Evolutionary conservation across 179 eudicot genomes (phyloP), one percentile per base, ranked within the genome.

Genomic region (Corrigiola litoralis): DNA sequence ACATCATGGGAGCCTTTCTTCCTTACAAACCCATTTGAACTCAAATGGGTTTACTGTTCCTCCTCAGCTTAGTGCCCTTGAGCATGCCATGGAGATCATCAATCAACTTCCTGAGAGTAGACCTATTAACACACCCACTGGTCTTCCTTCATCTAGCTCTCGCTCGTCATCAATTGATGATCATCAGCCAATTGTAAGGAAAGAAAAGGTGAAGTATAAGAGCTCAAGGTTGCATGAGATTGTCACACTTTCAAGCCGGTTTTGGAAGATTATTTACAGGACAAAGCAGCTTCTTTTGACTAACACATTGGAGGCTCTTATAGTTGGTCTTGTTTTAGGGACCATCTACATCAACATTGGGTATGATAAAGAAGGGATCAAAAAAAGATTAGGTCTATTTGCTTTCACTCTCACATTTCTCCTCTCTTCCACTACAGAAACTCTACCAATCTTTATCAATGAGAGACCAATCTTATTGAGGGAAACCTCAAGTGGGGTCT

Each of bases 371-470:
- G 66, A 86, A 8, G 89, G 99, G n/a, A 81, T 90, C 6, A 87
- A 84, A 67, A 90, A 94, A 68, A 74, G 97, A 68, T 62, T 90
- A 29, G 99, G 99, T 4, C 77, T 94, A 5, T 90, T 94, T 64
- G 99, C 99, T 40, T 90, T 94, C 79, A 94, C 97, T 9, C 83
- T 90, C 34, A 94, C 99, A 1, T 94, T 94, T 73, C 85, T 94
- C 25, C 87, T 94, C 17, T 90, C 99, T 13, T 86, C 97, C 23
- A 94, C 95, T 27, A 87, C 97, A 0, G 99, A 94, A 84, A 83
- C 95, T 56, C 82, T 94, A 1, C 99, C 99, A 4, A 90, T 94
- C 28, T 90, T 87, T 80, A 79, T 94, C 66, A 81, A 84, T 52
- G 99, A 94, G 23, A 79, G 97, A 66, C 96, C 96, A 29, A 86